These are phyloP conservation scores for Mucor saturninus DNA, from an alignment of 371 early-diverging fungal genomes.

Conservation along the genomic window DNA sequence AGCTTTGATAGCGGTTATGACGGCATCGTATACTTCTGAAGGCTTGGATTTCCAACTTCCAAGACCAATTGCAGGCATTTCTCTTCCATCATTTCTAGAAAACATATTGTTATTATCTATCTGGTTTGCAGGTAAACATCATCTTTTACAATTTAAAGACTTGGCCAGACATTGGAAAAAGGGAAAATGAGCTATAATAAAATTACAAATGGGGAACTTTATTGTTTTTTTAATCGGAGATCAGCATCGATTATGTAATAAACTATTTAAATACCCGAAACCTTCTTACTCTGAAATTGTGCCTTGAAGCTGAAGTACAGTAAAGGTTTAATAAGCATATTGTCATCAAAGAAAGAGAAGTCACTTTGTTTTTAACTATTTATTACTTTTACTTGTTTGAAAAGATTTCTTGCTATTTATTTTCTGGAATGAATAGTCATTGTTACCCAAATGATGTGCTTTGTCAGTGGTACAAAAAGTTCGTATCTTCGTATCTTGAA, in stretches of 20 bases:
- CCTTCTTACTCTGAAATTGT: too few relatives aligned
- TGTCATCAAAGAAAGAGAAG: background rate
- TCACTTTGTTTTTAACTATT: background rate
- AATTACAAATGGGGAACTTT: too few relatives aligned
- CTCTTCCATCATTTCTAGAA: conserved; percentile 33
- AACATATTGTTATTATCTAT: background rate
- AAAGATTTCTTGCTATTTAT: background rate
- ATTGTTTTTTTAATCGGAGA: background rate
- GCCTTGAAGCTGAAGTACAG: too few relatives aligned
- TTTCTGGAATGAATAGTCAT: background rate
- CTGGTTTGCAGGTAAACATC: too few relatives aligned
- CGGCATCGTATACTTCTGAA: conserved; percentile 43
- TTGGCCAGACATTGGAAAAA: conserved; percentile 11
- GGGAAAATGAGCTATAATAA: background rate
- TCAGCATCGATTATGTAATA: background rate
- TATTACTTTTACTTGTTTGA: background rate
- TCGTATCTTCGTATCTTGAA: too few relatives aligned
- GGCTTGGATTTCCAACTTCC: conserved; percentile 53
- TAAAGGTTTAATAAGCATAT: background rate
- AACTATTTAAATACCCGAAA: background rate
- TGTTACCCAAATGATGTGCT: too few relatives aligned
- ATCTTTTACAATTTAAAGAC: conserved; percentile 15
- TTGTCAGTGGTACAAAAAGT: too few relatives aligned
- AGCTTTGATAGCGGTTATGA: conserved; percentile 49
- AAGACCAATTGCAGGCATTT: conserved; percentile 37